Evolutionary conservation across 345 rosid genomes (phyloP), one percentile per base, ranked within the genome.

Genomic region (Bruguiera sexangula): DNA sequence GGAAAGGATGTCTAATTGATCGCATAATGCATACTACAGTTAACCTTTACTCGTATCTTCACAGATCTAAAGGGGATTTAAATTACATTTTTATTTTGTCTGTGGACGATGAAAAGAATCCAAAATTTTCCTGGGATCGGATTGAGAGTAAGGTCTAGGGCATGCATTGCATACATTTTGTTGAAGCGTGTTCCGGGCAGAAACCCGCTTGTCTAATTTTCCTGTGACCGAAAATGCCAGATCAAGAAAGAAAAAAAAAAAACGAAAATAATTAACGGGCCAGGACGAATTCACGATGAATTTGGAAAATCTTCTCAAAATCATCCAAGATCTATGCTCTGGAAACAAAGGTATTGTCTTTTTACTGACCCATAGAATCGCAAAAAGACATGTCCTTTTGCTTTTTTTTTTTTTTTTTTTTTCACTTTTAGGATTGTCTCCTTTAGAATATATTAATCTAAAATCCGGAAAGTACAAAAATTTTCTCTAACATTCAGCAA

Each of bases 351-450:
- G 70, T 2, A 3, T 32, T 30, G 36, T 66, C 67, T 73, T 76
- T 78, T 77, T 56, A 53, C 63, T 24, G 59, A 56, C 59, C 76
- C 48, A 79, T 56, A 60, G 78, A 72, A 67, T 72, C 78, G 60
- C 62, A 60, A 72, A 83, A 83, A 81, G 78, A 75, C 32, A 63
- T 19, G 55, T 27, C 58, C 80, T 75, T 79, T 77, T 39, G 60
- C 87, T 72, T 77, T 69, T 46, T 18, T 63, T 21, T 16, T 50
- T 21, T 60, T 11, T 63, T 32, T 6, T 32, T 32, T 6, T 36
- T 46, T n/a, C 69, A 34, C 83, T 70, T 76, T 81, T 78, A 21
- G 81, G 79, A 59, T 72, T 80, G 74, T 69, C 78, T 55, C 73
- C 72, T 62, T 71, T 61, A 19, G 59, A 3, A 13, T 37, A 9